Evolutionary conservation across 108 stramenopile species (phyloP), one percentile per base, ranked within the genome.

Genomic region (Cyclotella choctawhatcheeana): DNA sequence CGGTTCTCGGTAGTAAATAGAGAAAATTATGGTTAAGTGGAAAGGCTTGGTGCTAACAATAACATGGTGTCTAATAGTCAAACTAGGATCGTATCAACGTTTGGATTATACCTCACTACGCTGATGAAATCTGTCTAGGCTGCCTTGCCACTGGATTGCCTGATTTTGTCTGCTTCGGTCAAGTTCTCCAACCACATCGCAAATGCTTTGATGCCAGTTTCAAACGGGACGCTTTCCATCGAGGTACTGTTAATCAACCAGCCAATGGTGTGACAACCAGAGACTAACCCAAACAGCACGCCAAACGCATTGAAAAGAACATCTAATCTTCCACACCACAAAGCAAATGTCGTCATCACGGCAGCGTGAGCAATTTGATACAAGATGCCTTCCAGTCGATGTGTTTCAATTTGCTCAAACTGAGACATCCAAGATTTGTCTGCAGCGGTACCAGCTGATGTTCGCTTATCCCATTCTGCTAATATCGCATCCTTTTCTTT

Each of bases 191-290:
- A 25, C 24, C 25, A 8, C 26, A 37, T n/a, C 6, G 60, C 66
- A 16, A 76, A 45, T 2, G 74, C 35, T 55, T 84, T 84, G 8
- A 84, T 81, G 53, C 83, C 79, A 17, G 83, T 84, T 34, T 84
- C 83, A 47, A 84, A 84, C 12, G 83, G 83, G 3, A 84, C 75
- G 32, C 52, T 58, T 53, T 84, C 83, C 83, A 72, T 84, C 34
- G 64, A 67, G 8, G 79, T 76, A 13, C 55, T 51, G 37, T 66
- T 72, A 31, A 81, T 24, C 24, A 70, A 6, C 75, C 79, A 84
- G 2, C 83, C 83, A 37, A 84, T 62, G 3, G 83, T 81, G 31
- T 84, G 79, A 20, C 74, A 67, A 7, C 25, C n/a, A n/a, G 69
- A 21, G 14, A 84, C 73, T 20, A 66, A 52, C 29, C 59, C 22